Conservation (phyloP, 2,329 filamentous ascomycete genomes). For the Colletotrichum incanum region DNA sequence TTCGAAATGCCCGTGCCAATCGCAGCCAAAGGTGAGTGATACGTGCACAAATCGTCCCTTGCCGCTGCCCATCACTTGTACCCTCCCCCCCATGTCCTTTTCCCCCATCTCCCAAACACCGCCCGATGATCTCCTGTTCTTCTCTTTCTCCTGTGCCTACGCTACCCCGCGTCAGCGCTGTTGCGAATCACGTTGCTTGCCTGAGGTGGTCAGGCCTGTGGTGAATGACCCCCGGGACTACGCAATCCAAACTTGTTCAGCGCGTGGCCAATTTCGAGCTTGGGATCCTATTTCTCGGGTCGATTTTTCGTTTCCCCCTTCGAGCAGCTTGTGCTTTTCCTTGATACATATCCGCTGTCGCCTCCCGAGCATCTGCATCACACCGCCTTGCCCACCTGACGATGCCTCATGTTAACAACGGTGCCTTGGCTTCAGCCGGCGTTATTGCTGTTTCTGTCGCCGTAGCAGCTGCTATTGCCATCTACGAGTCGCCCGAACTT, state of each 20-base stretch:
- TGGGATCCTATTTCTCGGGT: constrained; percentile 12
- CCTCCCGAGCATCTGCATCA: constrained; percentile 27
- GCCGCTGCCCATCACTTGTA: constrained; percentile 35
- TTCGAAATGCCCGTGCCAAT: constrained; percentile 42
- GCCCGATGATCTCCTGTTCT: constrained; percentile 40
- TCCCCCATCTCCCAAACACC: constrained; percentile 26
- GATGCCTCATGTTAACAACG: constrained; percentile 70
- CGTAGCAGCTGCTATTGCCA: constrained; percentile 71
- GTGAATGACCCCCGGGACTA: constrained; percentile 36
- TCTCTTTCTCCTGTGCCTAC: constrained; percentile 4
- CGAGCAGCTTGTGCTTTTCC: background rate
- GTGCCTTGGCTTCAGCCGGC: constrained; percentile 70
- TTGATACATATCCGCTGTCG: background rate
- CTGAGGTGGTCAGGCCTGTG: constrained; percentile 43
- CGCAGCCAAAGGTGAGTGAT: constrained; percentile 43
- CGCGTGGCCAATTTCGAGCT: constrained; percentile 36
- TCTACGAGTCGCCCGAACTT: constrained; percentile 77
- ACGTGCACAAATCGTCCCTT: constrained; percentile 20
- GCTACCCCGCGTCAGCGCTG: constrained; percentile 38
- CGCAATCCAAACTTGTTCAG: constrained; percentile 31
- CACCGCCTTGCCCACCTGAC: constrained; percentile 36
- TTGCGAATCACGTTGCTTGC: constrained; percentile 41
- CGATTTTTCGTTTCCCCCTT: background rate
- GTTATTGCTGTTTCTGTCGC: constrained; percentile 71
- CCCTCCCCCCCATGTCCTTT: constrained; percentile 9